phyloP scores from a whole-genome alignment of 2,329 filamentous ascomycete species.

The Emmonsia crescens region DNA sequence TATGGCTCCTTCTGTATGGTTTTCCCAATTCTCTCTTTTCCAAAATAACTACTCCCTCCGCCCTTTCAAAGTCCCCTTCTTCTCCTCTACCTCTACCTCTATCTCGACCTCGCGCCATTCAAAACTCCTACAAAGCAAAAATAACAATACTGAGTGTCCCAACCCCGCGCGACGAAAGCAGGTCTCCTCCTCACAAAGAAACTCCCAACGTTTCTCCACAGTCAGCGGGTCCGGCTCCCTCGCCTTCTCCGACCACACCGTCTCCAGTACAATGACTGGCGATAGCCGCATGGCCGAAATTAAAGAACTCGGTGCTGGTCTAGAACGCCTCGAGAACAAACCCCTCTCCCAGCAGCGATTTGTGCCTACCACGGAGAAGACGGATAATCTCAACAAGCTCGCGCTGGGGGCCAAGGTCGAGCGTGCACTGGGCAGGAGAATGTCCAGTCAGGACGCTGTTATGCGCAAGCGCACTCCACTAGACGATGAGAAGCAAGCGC shows the following conservation, averaged over 20 bases:
- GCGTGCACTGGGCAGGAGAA: conserved; percentile 71
- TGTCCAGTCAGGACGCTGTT: conserved; percentile 74
- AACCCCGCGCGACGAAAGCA: conserved; percentile 14
- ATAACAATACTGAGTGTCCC: neutral
- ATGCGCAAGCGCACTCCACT: conserved; percentile 53
- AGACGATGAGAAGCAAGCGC: conserved; percentile 28
- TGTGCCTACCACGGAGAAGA: conserved; percentile 66
- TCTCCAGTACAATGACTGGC: conserved; percentile 27
- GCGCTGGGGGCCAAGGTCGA: conserved; percentile 85
- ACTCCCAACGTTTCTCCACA: conserved; percentile 44
- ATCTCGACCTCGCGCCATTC: neutral
- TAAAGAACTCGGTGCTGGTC: conserved; percentile 64
- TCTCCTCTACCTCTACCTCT: neutral
- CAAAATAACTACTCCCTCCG: conserved; percentile 10
- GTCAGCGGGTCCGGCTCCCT: conserved; percentile 39
- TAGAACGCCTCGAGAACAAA: conserved; percentile 84
- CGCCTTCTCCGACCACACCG: conserved; percentile 36
- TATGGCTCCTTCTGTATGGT: conserved; percentile 43
- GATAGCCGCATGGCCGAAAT: conserved; percentile 52
- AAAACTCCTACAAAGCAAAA: neutral
- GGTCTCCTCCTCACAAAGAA: conserved; percentile 35
- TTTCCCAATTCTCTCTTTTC: conserved; percentile 10
- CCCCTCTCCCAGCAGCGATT: conserved; percentile 74
- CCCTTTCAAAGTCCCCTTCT: conserved; percentile 8
- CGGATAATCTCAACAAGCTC: conserved; percentile 70